Percentiles rank a stretch among this genome's conserved stretches.
Conservation (phyloP, 1,284 basidiomycete genomes). For the Volvariella volvacea region DNA sequence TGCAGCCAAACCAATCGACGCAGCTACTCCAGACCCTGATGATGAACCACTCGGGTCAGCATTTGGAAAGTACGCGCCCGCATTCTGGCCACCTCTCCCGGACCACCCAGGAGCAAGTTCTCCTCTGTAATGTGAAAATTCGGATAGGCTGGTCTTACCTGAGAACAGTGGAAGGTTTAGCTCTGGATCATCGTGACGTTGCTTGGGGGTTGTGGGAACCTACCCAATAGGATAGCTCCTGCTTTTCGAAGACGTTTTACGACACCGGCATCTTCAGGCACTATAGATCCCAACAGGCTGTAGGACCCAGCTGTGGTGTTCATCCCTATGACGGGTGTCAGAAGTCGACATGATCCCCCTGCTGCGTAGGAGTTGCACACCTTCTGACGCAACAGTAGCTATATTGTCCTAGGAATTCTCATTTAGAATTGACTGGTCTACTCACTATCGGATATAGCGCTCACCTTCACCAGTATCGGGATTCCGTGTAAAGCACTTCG, state of each 20-base stretch:
- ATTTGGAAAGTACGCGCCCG: slow-evolving; percentile 52
- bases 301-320: slow-evolving; percentile 62
- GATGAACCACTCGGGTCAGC: slow-evolving; percentile 62
- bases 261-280: slow-evolving; percentile 57
- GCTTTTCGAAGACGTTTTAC: slow-evolving; percentile 53
- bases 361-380: slow-evolving; percentile 16
- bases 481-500: slow-evolving; percentile 63
- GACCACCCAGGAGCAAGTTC: slow-evolving; percentile 57
- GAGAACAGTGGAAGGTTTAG: not conserved
- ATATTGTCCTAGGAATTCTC: slow-evolving; percentile 48
- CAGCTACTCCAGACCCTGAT: slow-evolving; percentile 55
- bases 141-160: slow-evolving; percentile 60
- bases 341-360: not conserved
- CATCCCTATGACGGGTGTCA: slow-evolving; percentile 51
- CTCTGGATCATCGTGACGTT: not conserved
- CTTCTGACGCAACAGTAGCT: slow-evolving; percentile 48
- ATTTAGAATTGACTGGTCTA: not conserved
- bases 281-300: slow-evolving; percentile 47
- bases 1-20: slow-evolving; percentile 56
- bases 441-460: not conserved
- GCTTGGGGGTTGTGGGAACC: not conserved
- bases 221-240: slow-evolving; percentile 61
- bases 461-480: slow-evolving; percentile 59
- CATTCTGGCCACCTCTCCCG: slow-evolving; percentile 58
- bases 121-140: slow-evolving; percentile 57